These are phyloP conservation scores for Sapria himalayana DNA, from an alignment of 345 rosid genomes.

Conservation along the genomic window DNA sequence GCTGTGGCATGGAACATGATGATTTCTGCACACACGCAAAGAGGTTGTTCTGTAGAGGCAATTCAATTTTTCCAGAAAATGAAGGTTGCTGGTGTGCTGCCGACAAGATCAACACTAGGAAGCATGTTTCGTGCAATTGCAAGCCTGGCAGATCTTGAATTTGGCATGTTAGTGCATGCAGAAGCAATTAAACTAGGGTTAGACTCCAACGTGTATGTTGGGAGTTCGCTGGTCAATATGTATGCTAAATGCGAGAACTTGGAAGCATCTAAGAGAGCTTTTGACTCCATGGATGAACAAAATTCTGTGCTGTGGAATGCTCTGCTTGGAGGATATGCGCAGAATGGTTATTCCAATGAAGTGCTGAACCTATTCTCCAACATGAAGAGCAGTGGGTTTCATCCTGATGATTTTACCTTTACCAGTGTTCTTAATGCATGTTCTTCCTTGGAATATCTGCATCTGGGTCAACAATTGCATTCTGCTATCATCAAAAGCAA, in stretches of 20 bases:
- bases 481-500: slow-evolving; percentile 37
- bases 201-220: slow-evolving; percentile 53
- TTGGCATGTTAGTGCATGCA: slow-evolving; percentile 59
- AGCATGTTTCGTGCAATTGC: slow-evolving; percentile 68
- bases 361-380: slow-evolving; percentile 35
- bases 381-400: slow-evolving; percentile 39
- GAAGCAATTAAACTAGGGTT: slow-evolving; percentile 82
- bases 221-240: slow-evolving; percentile 74
- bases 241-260: slow-evolving; percentile 54
- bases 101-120: slow-evolving; percentile 73
- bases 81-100: slow-evolving; percentile 42
- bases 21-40: slow-evolving; percentile 76
- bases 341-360: slow-evolving; percentile 36
- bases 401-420: slow-evolving; percentile 67
- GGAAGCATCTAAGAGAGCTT: slow-evolving; percentile 46
- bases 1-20: slow-evolving; percentile 88
- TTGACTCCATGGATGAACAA: slow-evolving; percentile 43
- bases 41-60: slow-evolving; percentile 42
- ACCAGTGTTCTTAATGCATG: slow-evolving; percentile 74
- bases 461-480: slow-evolving; percentile 59
- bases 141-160: slow-evolving; percentile 27
- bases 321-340: slow-evolving; percentile 63
- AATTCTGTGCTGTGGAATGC: slow-evolving; percentile 78
- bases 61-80: slow-evolving; percentile 30
- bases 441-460: slow-evolving; percentile 36